phyloP scores from a whole-genome alignment of 495 filamentous ascomycete genomes.

The Neurospora sp. region DNA sequence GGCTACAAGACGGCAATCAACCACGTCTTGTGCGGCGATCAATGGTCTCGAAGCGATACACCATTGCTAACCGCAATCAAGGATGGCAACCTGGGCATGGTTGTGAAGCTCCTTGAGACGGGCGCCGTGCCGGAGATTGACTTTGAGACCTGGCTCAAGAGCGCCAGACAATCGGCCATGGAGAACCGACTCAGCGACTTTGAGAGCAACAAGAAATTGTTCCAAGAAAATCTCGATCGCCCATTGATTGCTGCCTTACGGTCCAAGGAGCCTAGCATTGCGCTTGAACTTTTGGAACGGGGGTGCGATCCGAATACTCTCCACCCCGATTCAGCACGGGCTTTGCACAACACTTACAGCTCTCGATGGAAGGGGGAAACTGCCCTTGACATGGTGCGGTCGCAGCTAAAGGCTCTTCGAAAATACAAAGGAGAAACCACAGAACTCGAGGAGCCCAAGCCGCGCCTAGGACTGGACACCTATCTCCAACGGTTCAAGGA shows the following conservation, averaged over 20 bases:
- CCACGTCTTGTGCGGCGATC: conserved; percentile 35
- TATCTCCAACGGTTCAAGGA: conserved; percentile 35
- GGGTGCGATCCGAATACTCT: conserved; percentile 51
- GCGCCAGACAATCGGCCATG: conserved; percentile 22
- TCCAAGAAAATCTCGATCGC: conserved; percentile 35
- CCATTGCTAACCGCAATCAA: conserved; percentile 27
- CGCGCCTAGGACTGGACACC: conserved; percentile 20
- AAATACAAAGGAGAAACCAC: conserved; percentile 29
- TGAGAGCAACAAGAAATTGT: conserved; percentile 33
- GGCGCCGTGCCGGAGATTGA: conserved; percentile 31
- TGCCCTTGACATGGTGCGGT: conserved; percentile 46
- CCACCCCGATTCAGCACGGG: conserved; percentile 21
- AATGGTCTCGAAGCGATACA: conserved; percentile 21
- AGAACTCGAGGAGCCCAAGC: not conserved
- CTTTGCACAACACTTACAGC: conserved; percentile 16
- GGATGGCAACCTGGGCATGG: conserved; percentile 22
- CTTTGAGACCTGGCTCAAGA: conserved; percentile 36
- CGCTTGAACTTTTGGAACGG: conserved; percentile 44
- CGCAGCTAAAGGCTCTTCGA: conserved; percentile 37
- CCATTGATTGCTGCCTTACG: conserved; percentile 50
- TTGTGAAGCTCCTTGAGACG: conserved; percentile 30
- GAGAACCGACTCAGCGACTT: conserved; percentile 17
- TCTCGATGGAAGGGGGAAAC: conserved; percentile 25
- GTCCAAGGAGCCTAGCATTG: conserved; percentile 39
- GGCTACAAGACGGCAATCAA: conserved; percentile 55